Conservation (phyloP, 371 early-diverging fungal species). For the Mucor sp. region DNA sequence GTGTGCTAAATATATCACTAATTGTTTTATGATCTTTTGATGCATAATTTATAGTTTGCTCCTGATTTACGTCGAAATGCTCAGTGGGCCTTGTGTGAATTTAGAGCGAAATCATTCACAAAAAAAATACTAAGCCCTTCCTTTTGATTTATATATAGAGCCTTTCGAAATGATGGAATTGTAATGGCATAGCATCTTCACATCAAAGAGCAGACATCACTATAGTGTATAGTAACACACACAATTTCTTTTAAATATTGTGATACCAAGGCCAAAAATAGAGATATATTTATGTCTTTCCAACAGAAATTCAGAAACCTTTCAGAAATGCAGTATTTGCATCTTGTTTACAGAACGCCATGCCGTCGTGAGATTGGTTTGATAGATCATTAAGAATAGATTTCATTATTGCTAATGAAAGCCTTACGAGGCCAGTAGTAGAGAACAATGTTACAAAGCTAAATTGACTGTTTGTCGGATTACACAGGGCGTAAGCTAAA, state of each 20-base stretch:
- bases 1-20: not conserved
- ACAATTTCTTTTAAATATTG: not conserved
- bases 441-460: not conserved
- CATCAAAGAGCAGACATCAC: not conserved
- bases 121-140: not conserved
- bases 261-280: not conserved
- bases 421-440: not conserved
- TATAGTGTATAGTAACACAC: not conserved
- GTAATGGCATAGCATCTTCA: not conserved
- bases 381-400: not conserved
- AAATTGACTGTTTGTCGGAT: conserved; percentile 4
- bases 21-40: not conserved
- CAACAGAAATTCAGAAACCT: not conserved
- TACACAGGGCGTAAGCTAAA: not conserved
- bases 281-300: not conserved
- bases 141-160: not conserved
- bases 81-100: not conserved
- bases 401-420: not conserved
- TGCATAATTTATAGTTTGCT: not conserved
- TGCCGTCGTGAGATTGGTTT: no score
- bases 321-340: no score
- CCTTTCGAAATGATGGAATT: not conserved
- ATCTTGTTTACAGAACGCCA: no score
- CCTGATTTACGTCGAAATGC: not conserved
- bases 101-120: not conserved